Percentiles rank a stretch among this genome's conserved stretches.
Evolutionary conservation across 768 basidiomycete species (phyloP).

Genomic region (Suillus cothurnatus): DNA sequence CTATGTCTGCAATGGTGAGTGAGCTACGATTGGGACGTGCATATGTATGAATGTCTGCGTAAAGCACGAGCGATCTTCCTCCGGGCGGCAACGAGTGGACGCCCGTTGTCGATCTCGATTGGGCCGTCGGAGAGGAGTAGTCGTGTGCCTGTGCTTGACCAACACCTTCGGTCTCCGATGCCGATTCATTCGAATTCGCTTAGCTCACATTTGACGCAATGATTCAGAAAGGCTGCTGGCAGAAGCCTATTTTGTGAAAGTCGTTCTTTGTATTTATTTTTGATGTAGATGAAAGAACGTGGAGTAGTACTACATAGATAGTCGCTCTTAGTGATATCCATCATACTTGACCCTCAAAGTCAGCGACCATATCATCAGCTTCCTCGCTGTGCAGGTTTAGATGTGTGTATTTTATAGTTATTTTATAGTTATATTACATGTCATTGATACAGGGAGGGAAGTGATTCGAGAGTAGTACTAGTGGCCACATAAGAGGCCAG

Average conservation of each 20-base stretch:
- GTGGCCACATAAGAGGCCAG: too few relatives aligned
- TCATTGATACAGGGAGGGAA: neutral
- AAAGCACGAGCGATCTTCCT: neutral
- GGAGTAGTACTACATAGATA: neutral
- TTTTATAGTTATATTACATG: neutral
- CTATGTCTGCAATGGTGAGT: neutral
- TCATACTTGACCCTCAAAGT: too few relatives aligned
- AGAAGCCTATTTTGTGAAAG: neutral
- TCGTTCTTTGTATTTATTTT: neutral
- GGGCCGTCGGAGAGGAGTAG: neutral
- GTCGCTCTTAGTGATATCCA: too few relatives aligned
- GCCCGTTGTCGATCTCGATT: neutral
- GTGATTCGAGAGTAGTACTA: neutral
- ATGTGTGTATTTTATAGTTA: neutral
- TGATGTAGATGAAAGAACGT: too few relatives aligned
- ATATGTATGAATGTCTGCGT: neutral
- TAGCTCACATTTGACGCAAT: neutral
- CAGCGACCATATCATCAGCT: neutral
- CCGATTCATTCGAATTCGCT: neutral
- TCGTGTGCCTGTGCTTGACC: neutral
- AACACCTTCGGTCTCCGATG: neutral
- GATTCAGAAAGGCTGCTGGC: neutral
- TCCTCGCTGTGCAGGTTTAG: neutral
- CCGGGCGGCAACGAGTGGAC: neutral
- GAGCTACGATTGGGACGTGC: neutral